phyloP scores from a whole-genome alignment of 257 asterid species.

The Solanum gandarillasii region DNA sequence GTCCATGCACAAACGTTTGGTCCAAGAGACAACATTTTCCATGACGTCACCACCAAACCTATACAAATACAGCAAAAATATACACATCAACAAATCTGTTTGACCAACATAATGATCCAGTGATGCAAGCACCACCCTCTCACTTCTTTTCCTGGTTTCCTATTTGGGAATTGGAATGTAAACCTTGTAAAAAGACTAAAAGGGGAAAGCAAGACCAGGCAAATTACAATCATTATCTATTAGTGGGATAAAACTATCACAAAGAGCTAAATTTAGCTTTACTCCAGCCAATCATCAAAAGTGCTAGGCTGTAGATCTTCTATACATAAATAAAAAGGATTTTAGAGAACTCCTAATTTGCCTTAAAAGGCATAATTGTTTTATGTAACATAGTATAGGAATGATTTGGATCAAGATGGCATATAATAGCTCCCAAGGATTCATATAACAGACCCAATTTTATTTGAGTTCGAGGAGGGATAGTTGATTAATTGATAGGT shows the following conservation, averaged over 20 bases:
- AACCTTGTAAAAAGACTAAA: not conserved
- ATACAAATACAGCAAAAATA: not conserved
- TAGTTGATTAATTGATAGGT: not conserved
- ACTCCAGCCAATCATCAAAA: not conserved
- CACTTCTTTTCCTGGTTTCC: not conserved
- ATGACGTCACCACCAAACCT: slow-evolving; percentile 97
- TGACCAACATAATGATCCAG: not conserved
- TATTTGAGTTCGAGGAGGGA: not conserved
- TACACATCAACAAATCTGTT: not conserved
- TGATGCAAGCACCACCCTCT: not conserved
- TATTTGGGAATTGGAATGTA: not conserved
- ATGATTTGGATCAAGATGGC: not conserved
- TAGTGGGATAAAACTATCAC: not conserved
- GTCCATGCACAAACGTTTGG: slow-evolving; percentile 70
- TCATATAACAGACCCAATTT: not conserved
- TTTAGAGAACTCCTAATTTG: not conserved
- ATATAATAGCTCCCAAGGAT: not conserved
- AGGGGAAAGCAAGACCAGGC: not conserved
- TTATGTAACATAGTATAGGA: not conserved
- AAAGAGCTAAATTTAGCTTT: not conserved
- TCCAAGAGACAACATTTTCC: slow-evolving; percentile 86
- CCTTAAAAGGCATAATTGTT: not conserved
- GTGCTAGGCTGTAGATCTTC: not conserved
- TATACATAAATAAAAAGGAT: not conserved
- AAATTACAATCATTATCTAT: not conserved